Base-by-base conservation (phyloP, 1,284 basidiomycete genomes). In the Anthracocystis panici-leucophaei region DNA sequence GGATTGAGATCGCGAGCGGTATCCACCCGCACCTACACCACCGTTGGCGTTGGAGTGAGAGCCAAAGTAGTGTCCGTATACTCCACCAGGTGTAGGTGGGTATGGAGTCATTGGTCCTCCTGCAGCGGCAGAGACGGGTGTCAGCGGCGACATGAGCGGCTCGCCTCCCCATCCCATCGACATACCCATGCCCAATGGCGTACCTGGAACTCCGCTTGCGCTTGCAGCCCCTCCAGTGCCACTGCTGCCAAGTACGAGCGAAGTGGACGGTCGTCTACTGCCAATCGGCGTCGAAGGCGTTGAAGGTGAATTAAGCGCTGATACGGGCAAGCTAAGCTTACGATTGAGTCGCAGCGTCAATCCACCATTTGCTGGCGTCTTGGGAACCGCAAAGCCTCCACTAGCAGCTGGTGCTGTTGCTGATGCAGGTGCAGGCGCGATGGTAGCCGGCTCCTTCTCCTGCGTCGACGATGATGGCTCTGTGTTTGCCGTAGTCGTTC, bases 21-120 rank as follows among this genome's bases (percentile, higher is more conserved):
- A 54, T 46, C 56, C 71, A 14, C 52, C 50, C 18, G 51, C 53
- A 41, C 44, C 42, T 54, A 20, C 21, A 16, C 44, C 38, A 16
- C n/a, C 31, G 53, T 7, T 49, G 54, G 44, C 42, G 21, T 46
- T 41, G 5, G 46, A 25, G 14, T 59, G 57, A 3, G 58, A 59
- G n/a, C 71, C 62, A 62, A 65, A 74, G 59, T 74, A 74, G 40
- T 68, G 71, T 8, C 62, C 61, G 29, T 67, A 57, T 9, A 65
- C 62, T n/a, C 71, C 65, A 8, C 46, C 51, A 2, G 71, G 61
- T 14, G 71, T 74, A 6, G 65, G 62, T 14, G 71, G 71, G 42
- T 68, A 74, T 2, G 71, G 60, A 18, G 71, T 62, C 46, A 41
- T 61, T 1, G 58, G 40, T 16, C 56, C 61, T 2, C 48, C 46